Percentiles rank a stretch among this genome's conserved stretches.
Conservation (phyloP, 2,329 filamentous ascomycete species). For the Aureobasidium sp. region DNA sequence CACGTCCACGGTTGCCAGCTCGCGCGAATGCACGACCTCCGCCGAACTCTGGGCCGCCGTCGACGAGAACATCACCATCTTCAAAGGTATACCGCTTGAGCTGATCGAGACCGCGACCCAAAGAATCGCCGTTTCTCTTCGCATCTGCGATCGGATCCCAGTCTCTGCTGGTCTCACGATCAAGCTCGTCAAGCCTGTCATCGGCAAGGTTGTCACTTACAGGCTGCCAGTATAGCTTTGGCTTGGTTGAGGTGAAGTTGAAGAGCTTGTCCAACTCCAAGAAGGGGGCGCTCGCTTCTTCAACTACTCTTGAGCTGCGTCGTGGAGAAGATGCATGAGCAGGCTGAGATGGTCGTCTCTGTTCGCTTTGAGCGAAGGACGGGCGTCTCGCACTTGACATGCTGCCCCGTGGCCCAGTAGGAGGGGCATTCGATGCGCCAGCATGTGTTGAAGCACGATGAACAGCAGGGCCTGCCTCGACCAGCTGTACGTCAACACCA, state of each 20-base stretch:
- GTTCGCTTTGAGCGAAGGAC: background rate
- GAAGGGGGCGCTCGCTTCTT: slow-evolving; percentile 28
- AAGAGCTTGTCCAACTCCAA: slow-evolving; percentile 53
- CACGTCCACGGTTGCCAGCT: slow-evolving; percentile 14
- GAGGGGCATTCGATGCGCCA: slow-evolving; percentile 19
- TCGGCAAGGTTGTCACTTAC: slow-evolving; percentile 56
- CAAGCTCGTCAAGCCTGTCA: slow-evolving; percentile 54
- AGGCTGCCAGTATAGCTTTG: slow-evolving; percentile 56
- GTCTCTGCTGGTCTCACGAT: slow-evolving; percentile 33
- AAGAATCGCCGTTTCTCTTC: slow-evolving; percentile 21
- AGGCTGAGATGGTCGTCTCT: background rate
- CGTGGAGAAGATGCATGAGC: background rate
- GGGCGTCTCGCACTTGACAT: slow-evolving; percentile 12
- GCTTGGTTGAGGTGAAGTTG: slow-evolving; percentile 50
- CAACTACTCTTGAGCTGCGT: background rate
- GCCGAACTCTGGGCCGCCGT: slow-evolving; percentile 29
- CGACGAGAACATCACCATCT: slow-evolving; percentile 34
- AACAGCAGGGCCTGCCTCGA: slow-evolving; percentile 21
- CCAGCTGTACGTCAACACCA: slow-evolving; percentile 24
- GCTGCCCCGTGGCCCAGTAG: slow-evolving; percentile 20
- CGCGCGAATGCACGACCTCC: slow-evolving; percentile 15
- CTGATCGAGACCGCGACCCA: slow-evolving; percentile 23
- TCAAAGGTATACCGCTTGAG: slow-evolving; percentile 36
- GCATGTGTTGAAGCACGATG: background rate
- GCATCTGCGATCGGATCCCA: slow-evolving; percentile 24